Base-by-base conservation (phyloP, 805 yeast genomes). In the Lachancea quebecensis region DNA sequence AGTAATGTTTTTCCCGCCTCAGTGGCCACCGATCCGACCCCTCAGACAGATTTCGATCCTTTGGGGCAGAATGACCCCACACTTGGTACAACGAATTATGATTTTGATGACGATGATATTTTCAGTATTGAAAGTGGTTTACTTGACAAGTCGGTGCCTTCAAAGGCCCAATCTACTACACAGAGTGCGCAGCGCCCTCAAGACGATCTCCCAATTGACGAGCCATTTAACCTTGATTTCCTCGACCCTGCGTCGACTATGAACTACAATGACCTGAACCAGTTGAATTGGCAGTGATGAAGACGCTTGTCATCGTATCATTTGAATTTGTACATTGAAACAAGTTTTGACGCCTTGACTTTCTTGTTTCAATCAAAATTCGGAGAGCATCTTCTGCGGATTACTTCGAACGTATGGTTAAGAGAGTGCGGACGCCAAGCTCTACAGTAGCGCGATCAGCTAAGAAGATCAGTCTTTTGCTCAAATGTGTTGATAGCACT, bases 221-320 rank as follows among this genome's bases (percentile, higher is more conserved):
- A 43, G 30, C 42, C 46, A 2, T 54, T 50, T 42, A 50, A 55
- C 33, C 38, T 57, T 25, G 56, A 55, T 39, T 44, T 58, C 9
- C 38, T 55, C 29, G 59, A 55, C 14, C 46, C 46, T 6, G 49
- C 47, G 17, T 38, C 44, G 10, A 50, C 50, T 35, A 38, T 43
- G 46, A 43, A 43, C 27, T 57, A 56, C 35, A 47, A 47, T 16
- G 60, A 58, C 34, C 52, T 60, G 47, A 54, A 56, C 39, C 53
- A 57, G 28, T 45, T 60, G 48, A 51, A 54, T 31, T 59, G 63
- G 62, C 57, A 55, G 36, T 54, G 25, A 21, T 21, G 6, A 48
- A 40, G 30, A 47, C 17, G 30, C 29, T 25, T 11, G 17, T 4
- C 21, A 10, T 12, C 9, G 21, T 21, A 21, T 7, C 7, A 21